Base-by-base conservation (phyloP, 1,139 yeast genomes). In the Taphrina betulina region DNA sequence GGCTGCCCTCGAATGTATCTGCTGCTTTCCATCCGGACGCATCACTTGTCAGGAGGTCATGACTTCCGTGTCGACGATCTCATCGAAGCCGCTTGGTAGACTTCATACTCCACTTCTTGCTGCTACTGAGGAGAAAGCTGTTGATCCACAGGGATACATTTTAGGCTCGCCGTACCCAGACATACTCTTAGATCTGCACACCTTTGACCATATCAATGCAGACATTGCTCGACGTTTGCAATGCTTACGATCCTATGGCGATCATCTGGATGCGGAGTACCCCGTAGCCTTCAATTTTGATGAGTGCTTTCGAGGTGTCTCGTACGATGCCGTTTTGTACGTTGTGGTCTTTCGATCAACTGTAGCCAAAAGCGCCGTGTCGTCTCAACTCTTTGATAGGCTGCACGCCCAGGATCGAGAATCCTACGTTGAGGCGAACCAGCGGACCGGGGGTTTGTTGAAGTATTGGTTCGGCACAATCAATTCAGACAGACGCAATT, bases 391-490 rank as follows among this genome's bases (percentile, higher is more conserved):
- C 12, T 14, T 38, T 16, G 42, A 20, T 4, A 16, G 16, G 5
- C 17, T 38, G 23, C 23, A 38, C 22, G 8, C 26, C 16, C 42
- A 17, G 12, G 42, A 38, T n/a, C 19, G 22, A 16, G 26, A 17
- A 17, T 20, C 42, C 8, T 38, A 38, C 14, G 24, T 8, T 17
- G 42, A 38, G 14, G 42, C 42, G 3, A 16, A 19, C 3, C 10
- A 23, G 7, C 42, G 22, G 16, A 16, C 22, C 2, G 42, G 42
- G 26, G 42, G 42, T 8, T 23, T 38, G 1, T 22, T 38, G 42
- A 38, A 38, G 14, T 38, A 38, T 20, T 38, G 42, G 42, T 38
- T 38, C 28, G 42, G 42, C 14, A 19, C 42, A 2, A 38, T 23
- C 28, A 26, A 20, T 4, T 8, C 26, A n/a, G n/a, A 20, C 5